Conservation (phyloP, 2,329 filamentous ascomycete species). For the Rhynchosporium secalis region DNA sequence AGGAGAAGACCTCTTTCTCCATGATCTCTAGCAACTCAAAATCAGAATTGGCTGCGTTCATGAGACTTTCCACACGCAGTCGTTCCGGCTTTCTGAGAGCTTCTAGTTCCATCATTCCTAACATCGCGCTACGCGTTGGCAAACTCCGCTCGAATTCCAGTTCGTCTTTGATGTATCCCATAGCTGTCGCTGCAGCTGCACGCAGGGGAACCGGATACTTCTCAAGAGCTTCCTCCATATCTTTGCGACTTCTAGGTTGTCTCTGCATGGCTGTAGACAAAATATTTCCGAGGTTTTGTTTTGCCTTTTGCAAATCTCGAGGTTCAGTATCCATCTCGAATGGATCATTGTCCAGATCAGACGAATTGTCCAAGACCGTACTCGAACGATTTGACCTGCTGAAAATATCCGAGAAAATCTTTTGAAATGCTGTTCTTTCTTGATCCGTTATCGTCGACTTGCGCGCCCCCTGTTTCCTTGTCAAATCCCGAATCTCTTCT, state of each 20-base stretch:
- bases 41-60: constrained; percentile 60
- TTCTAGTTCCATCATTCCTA: constrained; percentile 16
- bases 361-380: not conserved
- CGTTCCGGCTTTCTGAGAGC: constrained; percentile 47
- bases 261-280: constrained; percentile 22
- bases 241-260: constrained; percentile 16
- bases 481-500: constrained; percentile 29
- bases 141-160: constrained; percentile 17
- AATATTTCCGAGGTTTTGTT: constrained; percentile 29
- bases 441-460: constrained; percentile 57
- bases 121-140: not conserved
- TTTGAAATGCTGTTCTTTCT: constrained; percentile 52
- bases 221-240: constrained; percentile 30
- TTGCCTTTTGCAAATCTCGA: constrained; percentile 19
- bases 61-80: constrained; percentile 52
- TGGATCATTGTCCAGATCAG: not conserved
- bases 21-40: constrained; percentile 66
- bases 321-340: not conserved
- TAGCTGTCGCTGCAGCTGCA: constrained; percentile 36
- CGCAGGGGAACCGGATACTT: constrained; percentile 38
- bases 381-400: constrained; percentile 32
- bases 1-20: constrained; percentile 64
- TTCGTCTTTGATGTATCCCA: constrained; percentile 29
- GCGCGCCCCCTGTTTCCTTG: constrained; percentile 29
- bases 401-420: constrained; percentile 61